A percentile compares a stretch with the other conserved stretches of the same genome.
These are phyloP conservation scores for Elsinoe australis DNA, from an alignment of 2,329 filamentous ascomycete species.

Conservation along the genomic window DNA sequence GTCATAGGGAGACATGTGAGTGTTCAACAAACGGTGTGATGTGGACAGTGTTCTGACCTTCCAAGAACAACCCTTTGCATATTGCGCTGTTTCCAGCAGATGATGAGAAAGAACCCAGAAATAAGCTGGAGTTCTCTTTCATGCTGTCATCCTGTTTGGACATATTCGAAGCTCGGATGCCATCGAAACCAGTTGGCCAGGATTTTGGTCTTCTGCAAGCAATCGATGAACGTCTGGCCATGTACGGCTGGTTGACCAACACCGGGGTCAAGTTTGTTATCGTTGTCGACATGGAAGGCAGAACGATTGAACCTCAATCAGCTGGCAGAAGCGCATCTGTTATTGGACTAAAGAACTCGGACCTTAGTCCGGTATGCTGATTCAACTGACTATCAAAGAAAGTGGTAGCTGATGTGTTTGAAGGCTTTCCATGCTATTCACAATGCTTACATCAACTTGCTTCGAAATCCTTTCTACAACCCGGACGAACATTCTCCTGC, in stretches of 20 bases:
- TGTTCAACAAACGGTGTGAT: slow-evolving; percentile 18
- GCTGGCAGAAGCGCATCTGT: slow-evolving; percentile 35
- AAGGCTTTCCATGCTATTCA: slow-evolving; percentile 85
- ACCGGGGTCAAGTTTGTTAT: slow-evolving; percentile 87
- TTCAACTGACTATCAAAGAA: slow-evolving; percentile 19
- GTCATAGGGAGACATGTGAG: slow-evolving; percentile 86
- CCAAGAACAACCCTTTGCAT: slow-evolving; percentile 90
- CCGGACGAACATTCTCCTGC: slow-evolving; percentile 73
- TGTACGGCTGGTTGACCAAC: slow-evolving; percentile 95
- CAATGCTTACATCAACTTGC: slow-evolving; percentile 76
- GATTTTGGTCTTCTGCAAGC: slow-evolving; percentile 89
- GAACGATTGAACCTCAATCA: slow-evolving; percentile 36
- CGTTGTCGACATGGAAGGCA: slow-evolving; percentile 82
- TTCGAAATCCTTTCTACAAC: slow-evolving; percentile 92
- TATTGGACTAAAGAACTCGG: slow-evolving; percentile 70
- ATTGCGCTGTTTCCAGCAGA: slow-evolving; percentile 77
- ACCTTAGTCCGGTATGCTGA: slow-evolving; percentile 65
- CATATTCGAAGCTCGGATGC: slow-evolving; percentile 80
- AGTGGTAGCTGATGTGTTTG: no score
- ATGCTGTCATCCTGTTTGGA: slow-evolving; percentile 86
- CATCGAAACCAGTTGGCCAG: slow-evolving; percentile 64
- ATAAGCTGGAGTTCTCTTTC: slow-evolving; percentile 82
- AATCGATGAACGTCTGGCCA: slow-evolving; percentile 83
- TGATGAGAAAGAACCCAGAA: slow-evolving; percentile 50
- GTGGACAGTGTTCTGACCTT: slow-evolving; percentile 14